These are phyloP conservation scores for Rhamnella rubrinervis DNA, from an alignment of 331 rosid species.

Conservation along the genomic window DNA sequence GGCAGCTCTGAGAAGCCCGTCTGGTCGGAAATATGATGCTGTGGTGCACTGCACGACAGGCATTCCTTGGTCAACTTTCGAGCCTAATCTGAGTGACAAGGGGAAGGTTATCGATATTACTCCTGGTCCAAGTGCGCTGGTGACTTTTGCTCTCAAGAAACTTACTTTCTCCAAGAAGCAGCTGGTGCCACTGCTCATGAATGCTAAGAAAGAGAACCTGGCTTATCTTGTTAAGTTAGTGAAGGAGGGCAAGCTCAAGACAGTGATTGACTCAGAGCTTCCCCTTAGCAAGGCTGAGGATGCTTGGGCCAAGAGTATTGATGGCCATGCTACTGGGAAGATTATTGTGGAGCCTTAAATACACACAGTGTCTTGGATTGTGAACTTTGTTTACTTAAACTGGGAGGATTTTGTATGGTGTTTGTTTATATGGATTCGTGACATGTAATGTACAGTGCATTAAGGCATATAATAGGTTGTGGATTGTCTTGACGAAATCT, in stretches of 20 bases:
- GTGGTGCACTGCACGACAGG: slow-evolving; percentile 40
- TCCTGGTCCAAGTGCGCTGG: slow-evolving; percentile 26
- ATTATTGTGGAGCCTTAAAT: slow-evolving; percentile 37
- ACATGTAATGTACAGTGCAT: no score
- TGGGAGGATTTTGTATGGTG: no score
- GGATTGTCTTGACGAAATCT: no score
- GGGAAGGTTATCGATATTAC: slow-evolving; percentile 51
- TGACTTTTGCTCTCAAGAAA: slow-evolving; percentile 30
- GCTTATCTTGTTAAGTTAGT: slow-evolving; percentile 35
- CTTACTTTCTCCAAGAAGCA: slow-evolving; percentile 49
- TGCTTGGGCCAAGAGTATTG: slow-evolving; percentile 45
- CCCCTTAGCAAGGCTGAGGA: slow-evolving; percentile 38
- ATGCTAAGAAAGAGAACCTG: slow-evolving; percentile 31
- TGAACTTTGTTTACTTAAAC: no score
- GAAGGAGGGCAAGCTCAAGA: slow-evolving; percentile 48
- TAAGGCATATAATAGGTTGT: no score
- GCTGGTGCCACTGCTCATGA: slow-evolving; percentile 31
- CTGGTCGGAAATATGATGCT: slow-evolving; percentile 35
- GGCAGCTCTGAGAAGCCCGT: slow-evolving; percentile 47
- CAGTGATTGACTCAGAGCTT: slow-evolving; percentile 33
- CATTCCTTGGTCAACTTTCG: slow-evolving; percentile 49
- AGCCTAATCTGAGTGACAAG: slow-evolving; percentile 32
- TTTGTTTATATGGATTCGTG: no score
- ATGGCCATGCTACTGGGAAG: slow-evolving; percentile 49
- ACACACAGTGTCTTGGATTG: no score